Evolutionary conservation across 768 basidiomycete genomes (phyloP).

Genomic region (Calocera cornea): DNA sequence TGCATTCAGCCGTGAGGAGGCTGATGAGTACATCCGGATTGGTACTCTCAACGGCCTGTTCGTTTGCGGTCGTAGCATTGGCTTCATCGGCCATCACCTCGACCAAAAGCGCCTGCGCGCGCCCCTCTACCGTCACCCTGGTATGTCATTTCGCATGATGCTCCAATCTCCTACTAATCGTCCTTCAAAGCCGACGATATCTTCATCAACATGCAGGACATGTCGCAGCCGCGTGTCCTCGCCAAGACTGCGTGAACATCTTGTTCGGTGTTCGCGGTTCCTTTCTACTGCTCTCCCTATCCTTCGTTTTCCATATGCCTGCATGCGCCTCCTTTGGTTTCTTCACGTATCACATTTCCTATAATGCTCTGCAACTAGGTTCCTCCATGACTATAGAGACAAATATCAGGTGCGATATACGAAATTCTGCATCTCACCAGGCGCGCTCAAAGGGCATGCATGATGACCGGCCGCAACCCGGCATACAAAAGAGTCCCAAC

Average conservation of each 20-base stretch:
- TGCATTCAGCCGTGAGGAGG: conserved; percentile 90
- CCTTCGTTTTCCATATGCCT: neutral
- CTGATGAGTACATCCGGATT: conserved; percentile 88
- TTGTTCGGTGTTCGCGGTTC: neutral
- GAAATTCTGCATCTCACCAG: neutral
- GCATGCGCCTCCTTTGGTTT: neutral
- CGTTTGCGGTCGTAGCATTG: conserved; percentile 93
- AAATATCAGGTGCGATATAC: neutral
- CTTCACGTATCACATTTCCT: conserved; percentile 5
- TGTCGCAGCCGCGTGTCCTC: conserved; percentile 68
- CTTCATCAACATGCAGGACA: conserved; percentile 86
- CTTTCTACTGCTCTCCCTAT: neutral
- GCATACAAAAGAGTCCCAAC: no score
- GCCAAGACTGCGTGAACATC: conserved; percentile 22
- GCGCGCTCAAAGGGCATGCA: neutral
- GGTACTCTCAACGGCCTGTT: conserved; percentile 93
- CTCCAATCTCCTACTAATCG: neutral
- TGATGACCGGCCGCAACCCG: no score
- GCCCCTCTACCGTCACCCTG: conserved; percentile 86
- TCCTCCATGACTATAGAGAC: conserved; percentile 4
- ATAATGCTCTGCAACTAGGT: conserved; percentile 4
- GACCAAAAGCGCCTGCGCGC: conserved; percentile 94
- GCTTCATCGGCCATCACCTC: conserved; percentile 91
- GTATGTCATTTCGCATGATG: conserved; percentile 5
- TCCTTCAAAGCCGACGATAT: conserved; percentile 55